Percentiles rank a stretch among this genome's conserved stretches.
Conservation (phyloP, 176 grass and related monocot genomes). For the Themeda triandra region DNA sequence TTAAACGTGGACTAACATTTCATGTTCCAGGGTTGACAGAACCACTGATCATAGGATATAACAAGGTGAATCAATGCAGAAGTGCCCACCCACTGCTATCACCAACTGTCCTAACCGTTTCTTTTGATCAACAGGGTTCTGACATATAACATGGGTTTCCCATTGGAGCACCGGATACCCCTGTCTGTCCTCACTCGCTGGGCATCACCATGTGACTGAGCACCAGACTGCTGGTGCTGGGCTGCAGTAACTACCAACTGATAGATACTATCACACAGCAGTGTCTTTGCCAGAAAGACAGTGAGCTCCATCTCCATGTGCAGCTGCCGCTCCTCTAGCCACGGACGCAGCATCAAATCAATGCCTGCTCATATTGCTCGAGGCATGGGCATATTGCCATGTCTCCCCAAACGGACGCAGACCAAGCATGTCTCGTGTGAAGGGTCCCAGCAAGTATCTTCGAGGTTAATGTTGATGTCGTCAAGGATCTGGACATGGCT, state of each 20-base stretch:
- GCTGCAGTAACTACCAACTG: constrained; percentile 3
- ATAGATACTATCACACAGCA: not conserved
- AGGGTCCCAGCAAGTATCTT: constrained; percentile 12
- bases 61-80: not conserved
- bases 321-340: constrained; percentile 16
- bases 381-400: not conserved
- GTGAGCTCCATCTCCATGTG: constrained; percentile 19
- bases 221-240: not conserved
- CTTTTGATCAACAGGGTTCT: not conserved
- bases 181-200: not conserved
- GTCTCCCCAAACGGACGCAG: constrained; percentile 4
- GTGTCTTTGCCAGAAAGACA: not conserved
- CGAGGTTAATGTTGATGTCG: not conserved
- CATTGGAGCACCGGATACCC: not conserved
- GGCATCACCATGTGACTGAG: constrained; percentile 16
- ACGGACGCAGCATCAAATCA: not conserved
- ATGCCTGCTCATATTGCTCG: not conserved
- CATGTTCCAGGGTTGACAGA: not conserved
- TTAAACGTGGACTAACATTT: not conserved
- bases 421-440: not conserved
- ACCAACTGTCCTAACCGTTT: not conserved
- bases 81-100: not conserved
- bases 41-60: not conserved
- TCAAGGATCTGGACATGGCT: not conserved
- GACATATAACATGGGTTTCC: constrained; percentile 13